These are phyloP conservation scores for Colletotrichum phormii DNA, from an alignment of 2,329 filamentous ascomycete genomes.

Conservation along the genomic window DNA sequence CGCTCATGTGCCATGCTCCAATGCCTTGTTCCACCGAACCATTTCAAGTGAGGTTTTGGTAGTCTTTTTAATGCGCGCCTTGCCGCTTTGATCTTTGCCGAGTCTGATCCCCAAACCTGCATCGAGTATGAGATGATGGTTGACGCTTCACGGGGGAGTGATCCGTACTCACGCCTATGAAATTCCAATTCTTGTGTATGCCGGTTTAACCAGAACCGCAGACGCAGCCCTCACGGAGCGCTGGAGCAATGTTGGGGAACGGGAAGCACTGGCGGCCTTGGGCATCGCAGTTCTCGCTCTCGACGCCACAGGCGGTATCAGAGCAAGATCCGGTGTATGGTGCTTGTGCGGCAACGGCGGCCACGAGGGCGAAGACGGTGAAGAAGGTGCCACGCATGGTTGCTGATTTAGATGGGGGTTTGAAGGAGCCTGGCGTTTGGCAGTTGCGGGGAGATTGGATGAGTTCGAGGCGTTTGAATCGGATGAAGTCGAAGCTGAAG, in stretches of 20 bases:
- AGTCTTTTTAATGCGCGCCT: too few species aligned
- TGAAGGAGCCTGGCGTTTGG: background rate
- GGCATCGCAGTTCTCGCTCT: constrained; percentile 23
- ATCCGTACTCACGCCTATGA: constrained; percentile 2
- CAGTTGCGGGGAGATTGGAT: background rate
- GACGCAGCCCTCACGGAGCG: constrained; percentile 31
- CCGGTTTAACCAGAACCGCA: constrained; percentile 24
- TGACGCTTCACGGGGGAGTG: background rate
- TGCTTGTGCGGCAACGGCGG: constrained; percentile 2
- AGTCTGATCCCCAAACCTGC: constrained; percentile 5
- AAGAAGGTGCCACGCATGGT: constrained; percentile 24
- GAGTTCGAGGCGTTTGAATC: background rate
- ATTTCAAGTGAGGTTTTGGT: background rate
- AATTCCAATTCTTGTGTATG: background rate
- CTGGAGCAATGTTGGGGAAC: constrained; percentile 30
- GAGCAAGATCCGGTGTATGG: constrained; percentile 27
- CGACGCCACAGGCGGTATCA: constrained; percentile 26
- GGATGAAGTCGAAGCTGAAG: constrained; percentile 3
- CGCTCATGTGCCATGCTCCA: background rate
- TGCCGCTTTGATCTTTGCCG: background rate
- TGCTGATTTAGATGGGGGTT: background rate
- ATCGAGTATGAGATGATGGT: constrained; percentile 8
- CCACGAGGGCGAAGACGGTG: constrained; percentile 18
- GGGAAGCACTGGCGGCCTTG: constrained; percentile 33
- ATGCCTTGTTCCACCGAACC: background rate